phyloP scores from a whole-genome alignment of 169 alveolate genomes.

The Babesia bovis region DNA sequence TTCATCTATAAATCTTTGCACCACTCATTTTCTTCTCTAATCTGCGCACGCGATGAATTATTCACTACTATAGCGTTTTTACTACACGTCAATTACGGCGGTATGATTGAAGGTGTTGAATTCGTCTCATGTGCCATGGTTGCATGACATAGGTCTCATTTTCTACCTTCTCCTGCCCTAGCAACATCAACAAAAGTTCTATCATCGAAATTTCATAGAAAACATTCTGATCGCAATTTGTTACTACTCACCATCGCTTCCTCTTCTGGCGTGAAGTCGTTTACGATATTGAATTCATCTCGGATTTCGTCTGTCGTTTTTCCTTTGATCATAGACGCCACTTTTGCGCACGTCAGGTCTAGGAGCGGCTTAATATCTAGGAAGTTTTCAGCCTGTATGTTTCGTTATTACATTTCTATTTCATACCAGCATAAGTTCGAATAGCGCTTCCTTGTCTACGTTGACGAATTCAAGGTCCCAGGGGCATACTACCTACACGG shows the following conservation, averaged over 20 bases:
- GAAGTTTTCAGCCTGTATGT: slow-evolving; percentile 89
- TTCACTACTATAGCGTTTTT: slow-evolving; percentile 16
- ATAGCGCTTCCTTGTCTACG: slow-evolving; percentile 87
- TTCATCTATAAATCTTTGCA: slow-evolving; percentile 85
- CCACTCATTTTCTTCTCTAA: slow-evolving; percentile 94
- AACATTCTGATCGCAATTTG: background rate
- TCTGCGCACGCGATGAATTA: slow-evolving; percentile 72
- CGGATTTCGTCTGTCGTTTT: slow-evolving; percentile 92
- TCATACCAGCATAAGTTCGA: slow-evolving; percentile 86
- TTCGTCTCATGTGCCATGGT: background rate
- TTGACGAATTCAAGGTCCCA: slow-evolving; percentile 93
- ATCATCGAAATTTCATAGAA: background rate
- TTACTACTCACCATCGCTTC: slow-evolving; percentile 76
- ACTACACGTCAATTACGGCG: no score
- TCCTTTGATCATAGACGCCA: slow-evolving; percentile 93
- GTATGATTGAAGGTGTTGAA: background rate
- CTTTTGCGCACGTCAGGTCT: slow-evolving; percentile 91
- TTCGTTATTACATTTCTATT: background rate
- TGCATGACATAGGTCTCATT: background rate
- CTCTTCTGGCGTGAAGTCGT: slow-evolving; percentile 96
- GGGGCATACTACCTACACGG: slow-evolving; percentile 78
- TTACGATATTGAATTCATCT: slow-evolving; percentile 89
- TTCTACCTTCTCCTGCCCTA: background rate
- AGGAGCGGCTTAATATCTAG: slow-evolving; percentile 90
- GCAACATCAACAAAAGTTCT: background rate